Percentiles rank a stretch among this genome's conserved stretches.
phyloP scores from a whole-genome alignment of 495 filamentous ascomycete species.

The Bacidia rubella region DNA sequence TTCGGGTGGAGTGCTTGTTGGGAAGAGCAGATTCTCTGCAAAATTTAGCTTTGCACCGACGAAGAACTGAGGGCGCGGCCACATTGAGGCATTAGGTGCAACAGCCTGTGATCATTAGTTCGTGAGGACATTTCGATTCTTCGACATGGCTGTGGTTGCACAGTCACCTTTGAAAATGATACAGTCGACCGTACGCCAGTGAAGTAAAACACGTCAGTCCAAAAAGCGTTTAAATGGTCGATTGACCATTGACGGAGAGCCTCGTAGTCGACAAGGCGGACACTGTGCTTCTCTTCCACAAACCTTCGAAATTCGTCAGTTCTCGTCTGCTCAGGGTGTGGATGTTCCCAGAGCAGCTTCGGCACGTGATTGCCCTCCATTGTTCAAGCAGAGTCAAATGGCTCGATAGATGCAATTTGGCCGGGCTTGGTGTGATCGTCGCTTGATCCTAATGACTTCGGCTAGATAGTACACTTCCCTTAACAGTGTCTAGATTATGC shows the following conservation, averaged over 20 bases:
- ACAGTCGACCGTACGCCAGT: constrained; percentile 57
- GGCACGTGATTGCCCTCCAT: constrained; percentile 12
- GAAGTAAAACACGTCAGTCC: constrained; percentile 77
- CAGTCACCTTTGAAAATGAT: constrained; percentile 41
- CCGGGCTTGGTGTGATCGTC: no score
- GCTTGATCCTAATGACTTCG: no score
- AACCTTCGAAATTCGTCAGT: constrained; percentile 58
- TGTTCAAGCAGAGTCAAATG: constrained; percentile 18
- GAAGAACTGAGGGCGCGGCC: constrained; percentile 79
- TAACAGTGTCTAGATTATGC: no score
- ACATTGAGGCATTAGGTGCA: constrained; percentile 37
- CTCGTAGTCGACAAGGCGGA: constrained; percentile 50
- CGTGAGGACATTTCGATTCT: background rate
- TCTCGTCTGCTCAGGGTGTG: constrained; percentile 48
- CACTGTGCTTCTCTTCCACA: constrained; percentile 51
- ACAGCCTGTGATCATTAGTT: background rate
- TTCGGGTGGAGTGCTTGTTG: constrained; percentile 43
- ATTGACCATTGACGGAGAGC: constrained; percentile 75
- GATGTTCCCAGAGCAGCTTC: constrained; percentile 56
- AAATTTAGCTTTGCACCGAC: constrained; percentile 68
- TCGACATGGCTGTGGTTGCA: background rate
- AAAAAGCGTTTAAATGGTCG: constrained; percentile 59
- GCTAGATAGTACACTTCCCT: no score
- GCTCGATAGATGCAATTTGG: background rate
- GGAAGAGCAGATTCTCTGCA: constrained; percentile 82